Base-by-base conservation (phyloP, 1,284 basidiomycete species). In the Blastosporella zonata region DNA sequence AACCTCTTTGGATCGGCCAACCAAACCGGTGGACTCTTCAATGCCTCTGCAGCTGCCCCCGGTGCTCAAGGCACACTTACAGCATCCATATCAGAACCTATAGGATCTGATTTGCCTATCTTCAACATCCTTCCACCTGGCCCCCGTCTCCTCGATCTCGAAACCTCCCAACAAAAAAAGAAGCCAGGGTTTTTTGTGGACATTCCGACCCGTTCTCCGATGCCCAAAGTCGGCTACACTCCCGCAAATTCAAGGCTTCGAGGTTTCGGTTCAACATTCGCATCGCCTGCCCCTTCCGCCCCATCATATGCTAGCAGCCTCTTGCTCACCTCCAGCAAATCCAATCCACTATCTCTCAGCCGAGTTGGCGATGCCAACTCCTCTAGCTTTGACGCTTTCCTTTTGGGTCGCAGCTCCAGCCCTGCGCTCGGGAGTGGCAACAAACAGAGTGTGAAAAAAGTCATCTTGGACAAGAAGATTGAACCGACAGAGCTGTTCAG, bases 381-480 rank as follows among this genome's bases (percentile, higher is more conserved):
- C 10, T 33, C 47, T 9, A 27, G 46, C 25, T 64, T 73, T 17
- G 62, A 75, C 25, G 72, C 72, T 3, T 70, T 81, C 9, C 74
- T 82, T 55, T 54, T 81, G 22, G 75, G 74, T 20, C 76, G 78
- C 27, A 86, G 70, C 59, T 79, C 83, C 21, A 90, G 88, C 72
- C 68, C 93, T 62, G 72, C 84, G 60, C 63, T 88, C 41, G 75
- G 87, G 58, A 83, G 80, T 51, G 82, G 83, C n/a, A 69, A 71
- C 18, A 79, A 88, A 33, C 82, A 87, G 49, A 97, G 91, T 64
- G 92, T 97, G 54, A 99, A 98, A 77, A 96, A 97, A 66, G 81
- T 99, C 46, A 87, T 95, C 33, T 69, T 98, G 49, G 89, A 94
- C 62, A 90, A 86, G 65, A 88, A 83, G 61, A 73, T 88, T 13